Conservation (phyloP, 805 yeast species). For the Metschnikowia cerradonensis region DNA sequence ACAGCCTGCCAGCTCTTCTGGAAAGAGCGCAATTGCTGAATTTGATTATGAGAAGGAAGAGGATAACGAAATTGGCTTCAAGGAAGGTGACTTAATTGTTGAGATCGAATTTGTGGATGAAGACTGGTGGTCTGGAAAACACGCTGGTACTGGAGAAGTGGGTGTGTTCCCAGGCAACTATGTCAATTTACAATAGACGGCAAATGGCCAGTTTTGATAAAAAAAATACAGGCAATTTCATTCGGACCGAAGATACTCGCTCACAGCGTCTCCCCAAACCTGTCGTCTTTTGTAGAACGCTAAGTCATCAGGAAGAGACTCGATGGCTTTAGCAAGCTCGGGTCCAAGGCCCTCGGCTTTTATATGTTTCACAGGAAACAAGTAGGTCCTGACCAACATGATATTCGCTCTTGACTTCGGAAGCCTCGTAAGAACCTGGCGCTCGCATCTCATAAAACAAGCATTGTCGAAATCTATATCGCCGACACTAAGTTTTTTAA, state of each 20-base stretch:
- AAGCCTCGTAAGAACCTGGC: slow-evolving; percentile 35
- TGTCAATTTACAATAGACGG: slow-evolving; percentile 40
- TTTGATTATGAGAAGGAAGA: slow-evolving; percentile 87
- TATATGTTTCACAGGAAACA: slow-evolving; percentile 27
- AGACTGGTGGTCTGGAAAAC: slow-evolving; percentile 95
- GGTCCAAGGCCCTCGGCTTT: slow-evolving; percentile 31
- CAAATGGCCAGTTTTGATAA: too few species aligned
- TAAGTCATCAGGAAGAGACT: slow-evolving; percentile 35
- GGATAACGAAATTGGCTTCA: slow-evolving; percentile 83
- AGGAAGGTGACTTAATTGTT: slow-evolving; percentile 75
- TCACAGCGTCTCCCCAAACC: slow-evolving; percentile 39
- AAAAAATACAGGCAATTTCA: background rate
- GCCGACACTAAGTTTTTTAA: slow-evolving; percentile 30
- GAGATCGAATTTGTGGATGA: slow-evolving; percentile 88
- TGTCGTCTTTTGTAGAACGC: slow-evolving; percentile 34
- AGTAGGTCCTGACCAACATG: slow-evolving; percentile 37
- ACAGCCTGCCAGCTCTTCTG: slow-evolving; percentile 17
- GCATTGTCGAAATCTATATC: slow-evolving; percentile 35
- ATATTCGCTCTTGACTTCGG: slow-evolving; percentile 33
- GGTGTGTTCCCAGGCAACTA: slow-evolving; percentile 92
- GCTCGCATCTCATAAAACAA: slow-evolving; percentile 33
- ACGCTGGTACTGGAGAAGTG: slow-evolving; percentile 59
- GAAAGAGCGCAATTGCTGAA: slow-evolving; percentile 56
- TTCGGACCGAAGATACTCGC: slow-evolving; percentile 22
- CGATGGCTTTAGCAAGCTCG: slow-evolving; percentile 32